phyloP scores from a whole-genome alignment of 176 grass and related monocot species.

The Guadua angustifolia region DNA sequence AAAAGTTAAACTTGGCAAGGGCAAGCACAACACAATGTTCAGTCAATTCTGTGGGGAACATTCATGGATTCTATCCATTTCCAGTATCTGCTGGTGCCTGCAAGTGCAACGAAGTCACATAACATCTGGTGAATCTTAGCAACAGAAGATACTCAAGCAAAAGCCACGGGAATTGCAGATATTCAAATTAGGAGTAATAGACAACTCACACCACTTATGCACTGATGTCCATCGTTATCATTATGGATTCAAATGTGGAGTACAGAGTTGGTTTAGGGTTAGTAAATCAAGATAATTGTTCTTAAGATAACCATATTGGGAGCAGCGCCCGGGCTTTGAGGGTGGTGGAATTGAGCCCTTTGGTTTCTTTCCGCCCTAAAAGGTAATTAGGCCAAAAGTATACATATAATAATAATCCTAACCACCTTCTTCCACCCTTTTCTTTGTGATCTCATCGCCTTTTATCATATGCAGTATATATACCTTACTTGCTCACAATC shows the following conservation, averaged over 20 bases:
- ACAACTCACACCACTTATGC: conserved; percentile 27
- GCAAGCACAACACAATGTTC: neutral
- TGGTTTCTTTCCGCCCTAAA: conserved; percentile 67
- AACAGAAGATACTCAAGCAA: conserved; percentile 8
- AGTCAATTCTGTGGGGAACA: neutral
- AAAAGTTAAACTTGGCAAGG: neutral
- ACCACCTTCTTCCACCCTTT: conserved; percentile 25
- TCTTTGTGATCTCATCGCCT: conserved; percentile 47
- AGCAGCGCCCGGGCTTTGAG: conserved; percentile 55
- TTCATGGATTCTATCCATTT: neutral
- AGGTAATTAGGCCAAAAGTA: conserved; percentile 55
- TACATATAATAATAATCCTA: conserved; percentile 43
- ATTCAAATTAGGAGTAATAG: neutral
- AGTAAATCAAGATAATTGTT: conserved; percentile 38
- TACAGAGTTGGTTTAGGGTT: conserved; percentile 14
- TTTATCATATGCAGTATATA: conserved; percentile 51
- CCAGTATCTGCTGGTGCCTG: neutral
- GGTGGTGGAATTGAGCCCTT: conserved; percentile 48
- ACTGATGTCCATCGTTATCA: neutral
- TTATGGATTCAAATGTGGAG: conserved; percentile 15
- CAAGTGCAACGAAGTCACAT: neutral
- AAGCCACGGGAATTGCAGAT: neutral
- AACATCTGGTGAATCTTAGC: conserved; percentile 1
- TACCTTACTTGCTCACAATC: conserved; percentile 51
- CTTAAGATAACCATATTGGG: conserved; percentile 38